Conservation (phyloP, 2,329 filamentous ascomycete genomes). For the Didymosphaeria variabile region DNA sequence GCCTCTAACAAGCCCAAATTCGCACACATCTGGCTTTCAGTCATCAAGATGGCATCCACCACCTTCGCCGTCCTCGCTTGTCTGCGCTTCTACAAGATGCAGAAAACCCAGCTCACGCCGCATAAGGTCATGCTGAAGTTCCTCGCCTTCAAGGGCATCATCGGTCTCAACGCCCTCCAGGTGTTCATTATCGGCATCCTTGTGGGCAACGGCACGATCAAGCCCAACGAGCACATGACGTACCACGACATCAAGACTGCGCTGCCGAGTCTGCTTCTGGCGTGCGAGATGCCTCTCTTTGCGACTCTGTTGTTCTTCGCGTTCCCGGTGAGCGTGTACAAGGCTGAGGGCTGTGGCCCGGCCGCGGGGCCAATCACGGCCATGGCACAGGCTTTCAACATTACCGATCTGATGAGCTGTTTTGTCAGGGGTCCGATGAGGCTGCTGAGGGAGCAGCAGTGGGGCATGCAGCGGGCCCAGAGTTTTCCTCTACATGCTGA, state of each 20-base stretch:
- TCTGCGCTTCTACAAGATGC: conserved; percentile 35
- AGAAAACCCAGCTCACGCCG: conserved; percentile 31
- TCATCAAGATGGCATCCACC: conserved; percentile 32
- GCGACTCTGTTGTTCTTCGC: conserved; percentile 37
- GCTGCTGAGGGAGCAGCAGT: conserved; percentile 39
- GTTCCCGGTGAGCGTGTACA: conserved; percentile 33
- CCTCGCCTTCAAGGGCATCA: conserved; percentile 43
- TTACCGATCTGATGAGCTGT: conserved; percentile 36
- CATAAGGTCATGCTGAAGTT: conserved; percentile 42
- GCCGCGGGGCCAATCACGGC: conserved; percentile 32
- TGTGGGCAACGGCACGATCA: conserved; percentile 29
- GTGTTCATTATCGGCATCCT: conserved; percentile 44
- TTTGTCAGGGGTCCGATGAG: conserved; percentile 44
- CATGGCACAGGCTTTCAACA: conserved; percentile 38
- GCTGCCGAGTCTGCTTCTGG: conserved; percentile 39
- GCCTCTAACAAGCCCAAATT: conserved; percentile 40
- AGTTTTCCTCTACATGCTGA: conserved; percentile 23
- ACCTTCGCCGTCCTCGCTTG: conserved; percentile 31
- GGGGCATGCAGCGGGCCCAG: conserved; percentile 31
- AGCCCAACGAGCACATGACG: conserved; percentile 38
- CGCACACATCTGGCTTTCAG: conserved; percentile 42
- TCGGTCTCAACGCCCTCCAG: conserved; percentile 40
- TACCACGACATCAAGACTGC: conserved; percentile 40
- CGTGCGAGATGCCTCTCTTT: conserved; percentile 46
- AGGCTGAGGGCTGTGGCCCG: conserved; percentile 17